Evolutionary conservation across 2,329 filamentous ascomycete genomes (phyloP), one percentile per base, ranked within the genome.

Genomic region (Monilinia polystroma): DNA sequence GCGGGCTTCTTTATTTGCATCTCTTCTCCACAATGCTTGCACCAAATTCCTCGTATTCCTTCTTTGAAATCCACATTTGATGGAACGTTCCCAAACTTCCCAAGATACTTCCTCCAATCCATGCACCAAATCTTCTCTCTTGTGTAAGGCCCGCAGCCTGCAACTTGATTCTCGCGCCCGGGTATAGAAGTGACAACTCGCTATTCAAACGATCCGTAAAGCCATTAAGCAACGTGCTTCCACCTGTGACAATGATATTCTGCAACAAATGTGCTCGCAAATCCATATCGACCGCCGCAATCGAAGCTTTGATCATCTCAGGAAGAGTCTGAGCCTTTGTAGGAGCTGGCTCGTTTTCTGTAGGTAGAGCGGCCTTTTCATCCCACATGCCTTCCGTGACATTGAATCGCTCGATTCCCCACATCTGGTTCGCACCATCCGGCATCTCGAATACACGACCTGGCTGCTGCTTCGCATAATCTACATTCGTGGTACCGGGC

Each of bases 31-130:
- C 91, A 73, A 98, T 93, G 70, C 87, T 87, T 7, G 88, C 82
- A 1, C 95, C 95, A 78, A 97, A 93, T 82, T 99, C 96, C 71
- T 97, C 93, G 75, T 97, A 98, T 81, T 99, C 95, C 83, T 97
- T 96, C 79, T 88, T 92, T 32, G 90, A 94, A 73, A 99, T 96
- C 95, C 95, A 99, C 90, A 99, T 94, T 82, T 99, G 95, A 81
- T 99, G 95, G 80, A 99, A 99, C 18, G 93, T 97, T 12, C 96
- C 96, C 80, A 99, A 79, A 79, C 93, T 97, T 8, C 92, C 93
- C 72, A 99, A 82, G 73, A 99, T 97, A 79, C 93, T 97, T 56
- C 95, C 95, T 57, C 96, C 95, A 72, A 99, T 93, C 94, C 95
- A 99, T 60, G 91, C 89, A 29, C 92, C 93, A 78, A 96, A 98